phyloP scores from a whole-genome alignment of 106 monocot species.

The Platanthera zijinensis region DNA sequence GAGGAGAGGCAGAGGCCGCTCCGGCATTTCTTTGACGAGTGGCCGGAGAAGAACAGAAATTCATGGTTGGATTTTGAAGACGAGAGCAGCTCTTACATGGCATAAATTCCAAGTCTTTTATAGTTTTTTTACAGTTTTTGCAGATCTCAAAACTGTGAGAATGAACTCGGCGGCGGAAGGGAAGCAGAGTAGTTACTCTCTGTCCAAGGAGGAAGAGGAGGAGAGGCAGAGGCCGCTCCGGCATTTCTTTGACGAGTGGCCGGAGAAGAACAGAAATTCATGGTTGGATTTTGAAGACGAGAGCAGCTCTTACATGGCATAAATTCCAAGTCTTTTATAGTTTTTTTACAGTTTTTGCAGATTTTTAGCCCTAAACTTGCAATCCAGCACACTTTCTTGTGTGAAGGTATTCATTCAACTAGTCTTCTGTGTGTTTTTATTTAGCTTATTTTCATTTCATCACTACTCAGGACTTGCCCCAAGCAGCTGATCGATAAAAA shows the following conservation, averaged over 20 bases:
- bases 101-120: too few species aligned
- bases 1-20: conserved; percentile 35
- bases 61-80: conserved; percentile 40
- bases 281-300: conserved; percentile 40
- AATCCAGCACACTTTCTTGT: too few species aligned
- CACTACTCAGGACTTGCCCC: too few species aligned
- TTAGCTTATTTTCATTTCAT: too few species aligned
- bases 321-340: too few species aligned
- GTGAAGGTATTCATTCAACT: too few species aligned
- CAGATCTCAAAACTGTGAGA: conserved; percentile 46
- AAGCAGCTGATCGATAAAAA: too few species aligned
- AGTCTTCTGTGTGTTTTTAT: too few species aligned
- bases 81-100: conserved; percentile 15
- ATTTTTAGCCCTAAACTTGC: too few species aligned
- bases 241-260: conserved; percentile 68
- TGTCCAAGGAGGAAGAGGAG: conserved; percentile 15
- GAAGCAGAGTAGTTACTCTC: conserved; percentile 8
- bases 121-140: too few species aligned
- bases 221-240: conserved; percentile 36
- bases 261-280: conserved; percentile 21
- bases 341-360: too few species aligned
- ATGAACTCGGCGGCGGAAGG: conserved; percentile 31
- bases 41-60: conserved; percentile 31
- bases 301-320: conserved; percentile 12
- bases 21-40: conserved; percentile 60